phyloP scores from a whole-genome alignment of 2,329 filamentous ascomycete species.

The Bimuria novae-zelandiae region DNA sequence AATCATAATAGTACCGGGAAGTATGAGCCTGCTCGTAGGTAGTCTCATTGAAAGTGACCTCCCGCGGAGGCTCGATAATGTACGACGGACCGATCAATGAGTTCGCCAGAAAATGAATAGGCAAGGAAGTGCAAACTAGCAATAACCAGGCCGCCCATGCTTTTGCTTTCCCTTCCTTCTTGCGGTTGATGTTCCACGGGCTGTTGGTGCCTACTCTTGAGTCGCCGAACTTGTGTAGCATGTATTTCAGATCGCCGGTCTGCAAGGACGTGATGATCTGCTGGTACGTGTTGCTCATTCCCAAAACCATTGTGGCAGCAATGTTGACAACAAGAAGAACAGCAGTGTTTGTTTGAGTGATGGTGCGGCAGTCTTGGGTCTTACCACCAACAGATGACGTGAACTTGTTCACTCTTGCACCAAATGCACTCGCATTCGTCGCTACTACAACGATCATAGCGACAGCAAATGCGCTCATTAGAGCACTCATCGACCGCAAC shows the following conservation, averaged over 20 bases:
- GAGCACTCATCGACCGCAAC: constrained; percentile 29
- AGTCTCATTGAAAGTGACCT: constrained; percentile 18
- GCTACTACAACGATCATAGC: constrained; percentile 27
- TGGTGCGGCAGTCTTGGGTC: constrained; percentile 21
- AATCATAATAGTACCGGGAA: no score
- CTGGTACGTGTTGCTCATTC: constrained; percentile 42
- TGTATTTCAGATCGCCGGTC: constrained; percentile 28
- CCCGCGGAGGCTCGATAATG: constrained; percentile 17
- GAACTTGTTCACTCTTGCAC: constrained; percentile 21
- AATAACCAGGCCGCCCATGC: constrained; percentile 36
- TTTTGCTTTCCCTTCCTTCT: constrained; percentile 22
- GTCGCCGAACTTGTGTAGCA: constrained; percentile 35
- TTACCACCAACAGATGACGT: constrained; percentile 31
- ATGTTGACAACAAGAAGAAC: constrained; percentile 35
- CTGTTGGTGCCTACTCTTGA: constrained; percentile 40
- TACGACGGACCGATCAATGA: constrained; percentile 33
- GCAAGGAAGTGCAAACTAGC: constrained; percentile 30
- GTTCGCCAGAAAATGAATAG: constrained; percentile 38
- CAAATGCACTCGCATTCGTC: constrained; percentile 18
- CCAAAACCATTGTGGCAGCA: constrained; percentile 36
- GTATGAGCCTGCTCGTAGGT: not conserved
- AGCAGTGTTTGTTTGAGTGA: constrained; percentile 26
- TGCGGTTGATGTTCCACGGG: constrained; percentile 39
- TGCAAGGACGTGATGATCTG: constrained; percentile 36
- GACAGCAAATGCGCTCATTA: constrained; percentile 23